phyloP scores from a whole-genome alignment of 2,329 filamentous ascomycete genomes.

The Aaosphaeria pasadenensis region DNA sequence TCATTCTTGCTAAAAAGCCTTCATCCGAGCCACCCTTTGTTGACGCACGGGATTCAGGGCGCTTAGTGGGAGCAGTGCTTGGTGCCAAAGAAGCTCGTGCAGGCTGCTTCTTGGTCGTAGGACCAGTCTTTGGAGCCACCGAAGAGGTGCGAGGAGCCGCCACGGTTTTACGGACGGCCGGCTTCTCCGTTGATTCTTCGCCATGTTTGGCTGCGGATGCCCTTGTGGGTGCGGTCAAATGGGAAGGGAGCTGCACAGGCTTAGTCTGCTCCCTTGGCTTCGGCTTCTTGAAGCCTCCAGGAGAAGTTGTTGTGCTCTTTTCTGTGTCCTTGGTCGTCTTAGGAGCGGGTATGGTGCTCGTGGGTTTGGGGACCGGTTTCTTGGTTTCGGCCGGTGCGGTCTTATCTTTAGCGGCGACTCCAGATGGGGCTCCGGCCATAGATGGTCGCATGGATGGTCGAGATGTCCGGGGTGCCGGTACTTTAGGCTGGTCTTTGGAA shows the following conservation, averaged over 20 bases:
- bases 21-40: constrained; percentile 61
- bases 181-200: constrained; percentile 38
- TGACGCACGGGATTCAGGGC: constrained; percentile 46
- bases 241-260: constrained; percentile 63
- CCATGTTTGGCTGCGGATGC: constrained; percentile 64
- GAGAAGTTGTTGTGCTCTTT: constrained; percentile 13
- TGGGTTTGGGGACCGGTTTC: constrained; percentile 17
- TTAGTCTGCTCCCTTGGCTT: constrained; percentile 62
- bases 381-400: constrained; percentile 19
- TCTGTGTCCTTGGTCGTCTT: constrained; percentile 9
- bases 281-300: constrained; percentile 37
- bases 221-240: constrained; percentile 67
- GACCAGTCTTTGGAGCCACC: constrained; percentile 23
- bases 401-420: constrained; percentile 21
- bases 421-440: constrained; percentile 15
- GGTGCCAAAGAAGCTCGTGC: constrained; percentile 38
- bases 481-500: constrained; percentile 20
- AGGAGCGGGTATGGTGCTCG: constrained; percentile 11
- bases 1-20: constrained; percentile 76
- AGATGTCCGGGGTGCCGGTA: constrained; percentile 22
- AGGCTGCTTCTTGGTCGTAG: constrained; percentile 24
- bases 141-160: constrained; percentile 15
- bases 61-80: constrained; percentile 42
- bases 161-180: constrained; percentile 38
- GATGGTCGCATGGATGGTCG: constrained; percentile 24